Evolutionary conservation across 2,329 filamentous ascomycete genomes (phyloP).

Genomic region (Colletotrichum incanum): DNA sequence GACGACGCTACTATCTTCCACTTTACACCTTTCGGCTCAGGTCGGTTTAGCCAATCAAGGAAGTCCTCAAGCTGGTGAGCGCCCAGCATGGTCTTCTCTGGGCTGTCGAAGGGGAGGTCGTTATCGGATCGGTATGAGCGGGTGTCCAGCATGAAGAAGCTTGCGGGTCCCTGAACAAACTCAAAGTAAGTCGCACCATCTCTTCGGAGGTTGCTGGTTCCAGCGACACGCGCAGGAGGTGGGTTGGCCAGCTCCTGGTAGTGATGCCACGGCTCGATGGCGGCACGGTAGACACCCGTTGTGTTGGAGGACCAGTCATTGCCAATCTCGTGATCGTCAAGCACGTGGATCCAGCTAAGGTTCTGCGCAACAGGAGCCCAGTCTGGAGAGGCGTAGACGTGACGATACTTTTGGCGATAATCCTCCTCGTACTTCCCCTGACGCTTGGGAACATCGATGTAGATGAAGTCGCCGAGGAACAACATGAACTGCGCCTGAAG

Average conservation of each 20-base stretch:
- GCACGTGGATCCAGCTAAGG: conserved; percentile 96
- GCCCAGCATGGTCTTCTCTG: conserved; percentile 90
- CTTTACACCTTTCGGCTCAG: conserved; percentile 82
- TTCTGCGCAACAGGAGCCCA: conserved; percentile 84
- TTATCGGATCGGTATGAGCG: conserved; percentile 86
- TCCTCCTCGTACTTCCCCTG: conserved; percentile 81
- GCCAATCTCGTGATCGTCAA: conserved; percentile 96
- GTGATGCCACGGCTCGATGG: conserved; percentile 86
- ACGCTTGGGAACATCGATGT: conserved; percentile 87
- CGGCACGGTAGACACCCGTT: conserved; percentile 84
- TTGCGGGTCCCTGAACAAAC: conserved; percentile 90
- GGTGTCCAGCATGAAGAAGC: conserved; percentile 96
- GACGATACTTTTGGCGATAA: conserved; percentile 92
- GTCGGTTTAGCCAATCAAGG: conserved; percentile 80
- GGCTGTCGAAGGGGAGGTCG: conserved; percentile 70
- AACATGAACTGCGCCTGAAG: conserved; percentile 85
- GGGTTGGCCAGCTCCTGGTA: conserved; percentile 92
- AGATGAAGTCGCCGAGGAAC: conserved; percentile 92
- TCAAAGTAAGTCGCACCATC: conserved; percentile 85
- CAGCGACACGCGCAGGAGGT: conserved; percentile 72
- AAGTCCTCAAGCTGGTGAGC: conserved; percentile 84
- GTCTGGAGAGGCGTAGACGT: conserved; percentile 95
- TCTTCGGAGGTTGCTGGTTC: conserved; percentile 55
- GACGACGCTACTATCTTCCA: conserved; percentile 96
- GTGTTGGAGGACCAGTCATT: conserved; percentile 93